Evolutionary conservation across 2,329 filamentous ascomycete genomes (phyloP), one percentile per base, ranked within the genome.

Genomic region (Helminthosporium solani): DNA sequence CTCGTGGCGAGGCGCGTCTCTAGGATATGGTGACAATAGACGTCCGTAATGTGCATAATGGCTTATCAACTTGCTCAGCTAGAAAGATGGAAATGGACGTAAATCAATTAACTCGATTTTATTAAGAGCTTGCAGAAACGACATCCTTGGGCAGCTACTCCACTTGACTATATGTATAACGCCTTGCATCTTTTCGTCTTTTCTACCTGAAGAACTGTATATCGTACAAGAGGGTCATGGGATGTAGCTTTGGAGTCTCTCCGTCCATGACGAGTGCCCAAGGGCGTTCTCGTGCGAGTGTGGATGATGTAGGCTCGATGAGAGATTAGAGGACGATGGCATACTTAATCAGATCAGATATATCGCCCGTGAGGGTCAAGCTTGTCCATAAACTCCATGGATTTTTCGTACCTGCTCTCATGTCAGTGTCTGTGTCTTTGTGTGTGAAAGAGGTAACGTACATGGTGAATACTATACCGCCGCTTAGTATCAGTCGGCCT

Each of bases 391-490:
- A 90, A 61, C 42, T 96, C 92, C 77, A 97, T 97, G 48, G 86
- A 88, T 80, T 96, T 96, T 76, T 97, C 92, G 69, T 96, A 94
- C 85, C 70, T 74, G 45, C 3, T 18, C 9, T 6, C 2, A 0
- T 15, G 38, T 63, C 18, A 61, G 54, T 16, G 20, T 12, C 2
- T 33, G 16, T 2, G 30, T 11, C n/a, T 25, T 68, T 46, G 52
- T 36, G 14, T 3, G 27, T 3, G 15, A 23, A 12, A 55, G 4
- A 18, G n/a, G 43, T 19, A 3, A 72, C 78, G 63, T 72, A 86
- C 82, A 97, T 95, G 18, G 94, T 95, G 66, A 99, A 99, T 33
- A 99, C 94, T 64, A 99, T 96, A 15, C 94, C 94, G 45, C 94
- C 94, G 64, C 90, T 96, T 71, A 97, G 72, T 33, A 96, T 87